phyloP scores from a whole-genome alignment of 108 stramenopile species.

The Licmophora abbreviata region DNA sequence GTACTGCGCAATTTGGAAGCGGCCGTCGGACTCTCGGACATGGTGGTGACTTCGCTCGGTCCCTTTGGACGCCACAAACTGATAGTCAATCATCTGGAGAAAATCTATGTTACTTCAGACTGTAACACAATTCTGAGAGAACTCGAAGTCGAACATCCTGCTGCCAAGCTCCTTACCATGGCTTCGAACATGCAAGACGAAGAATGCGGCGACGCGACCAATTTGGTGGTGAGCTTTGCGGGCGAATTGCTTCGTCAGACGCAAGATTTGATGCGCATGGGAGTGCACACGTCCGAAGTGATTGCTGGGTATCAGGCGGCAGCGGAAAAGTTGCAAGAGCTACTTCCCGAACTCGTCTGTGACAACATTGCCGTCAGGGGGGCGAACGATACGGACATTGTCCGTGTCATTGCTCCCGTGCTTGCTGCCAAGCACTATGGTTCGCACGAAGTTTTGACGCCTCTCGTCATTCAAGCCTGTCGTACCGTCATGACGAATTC shows the following conservation, averaged over 20 bases:
- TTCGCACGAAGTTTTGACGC: constrained; percentile 71
- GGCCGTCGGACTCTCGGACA: constrained; percentile 86
- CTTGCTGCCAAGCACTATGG: constrained; percentile 90
- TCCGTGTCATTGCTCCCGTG: constrained; percentile 68
- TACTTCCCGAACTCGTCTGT: constrained; percentile 53
- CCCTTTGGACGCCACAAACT: constrained; percentile 98
- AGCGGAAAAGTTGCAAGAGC: constrained; percentile 41
- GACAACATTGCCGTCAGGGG: constrained; percentile 32
- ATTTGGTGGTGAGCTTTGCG: constrained; percentile 88
- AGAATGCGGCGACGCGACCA: constrained; percentile 95
- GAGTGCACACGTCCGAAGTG: constrained; percentile 90
- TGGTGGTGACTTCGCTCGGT: constrained; percentile 91
- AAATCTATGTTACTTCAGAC: constrained; percentile 96
- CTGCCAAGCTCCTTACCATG: constrained; percentile 91
- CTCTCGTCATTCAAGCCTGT: constrained; percentile 91
- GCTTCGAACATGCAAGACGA: constrained; percentile 92
- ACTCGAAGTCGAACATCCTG: constrained; percentile 97
- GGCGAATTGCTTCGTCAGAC: constrained; percentile 88
- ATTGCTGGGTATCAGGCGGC: constrained; percentile 86
- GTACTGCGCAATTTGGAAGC: constrained; percentile 91
- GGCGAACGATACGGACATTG: constrained; percentile 44
- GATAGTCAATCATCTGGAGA: constrained; percentile 97
- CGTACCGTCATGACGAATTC: constrained; percentile 61
- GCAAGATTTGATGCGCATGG: constrained; percentile 87
- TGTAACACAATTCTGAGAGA: constrained; percentile 94